Evolutionary conservation across 176 grass and related monocot species (phyloP).

Genomic region (Triticum urartu): DNA sequence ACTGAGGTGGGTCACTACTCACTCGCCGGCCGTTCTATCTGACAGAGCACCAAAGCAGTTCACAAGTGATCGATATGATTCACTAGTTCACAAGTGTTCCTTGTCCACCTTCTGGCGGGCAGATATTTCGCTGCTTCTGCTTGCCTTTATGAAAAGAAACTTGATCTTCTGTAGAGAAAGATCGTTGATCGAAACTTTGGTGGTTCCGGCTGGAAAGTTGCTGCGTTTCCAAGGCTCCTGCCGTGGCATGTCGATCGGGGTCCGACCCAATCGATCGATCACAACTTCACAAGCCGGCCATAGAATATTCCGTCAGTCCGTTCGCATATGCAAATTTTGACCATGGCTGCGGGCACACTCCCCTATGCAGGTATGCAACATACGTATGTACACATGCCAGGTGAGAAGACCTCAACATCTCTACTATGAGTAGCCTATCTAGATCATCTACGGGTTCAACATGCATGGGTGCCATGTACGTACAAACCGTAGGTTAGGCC

Average conservation of each 20-base stretch:
- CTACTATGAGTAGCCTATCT: not conserved
- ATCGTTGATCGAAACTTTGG: not conserved
- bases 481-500: too few species aligned
- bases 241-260: not conserved
- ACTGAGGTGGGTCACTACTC: not conserved
- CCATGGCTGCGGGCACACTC: too few species aligned
- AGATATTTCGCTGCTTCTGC: not conserved
- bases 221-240: not conserved
- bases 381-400: too few species aligned
- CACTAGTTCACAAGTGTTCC: not conserved
- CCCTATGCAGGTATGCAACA: too few species aligned
- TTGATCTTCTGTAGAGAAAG: not conserved
- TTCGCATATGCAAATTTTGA: too few species aligned
- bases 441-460: too few species aligned
- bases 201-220: not conserved
- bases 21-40: not conserved
- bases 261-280: too few species aligned
- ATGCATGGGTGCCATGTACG: too few species aligned
- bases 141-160: not conserved
- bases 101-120: not conserved
- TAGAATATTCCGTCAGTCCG: not conserved
- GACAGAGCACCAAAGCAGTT: not conserved
- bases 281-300: too few species aligned
- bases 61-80: not conserved
- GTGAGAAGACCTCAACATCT: not conserved